Evolutionary conservation across 176 grass and related monocot species (phyloP).

Genomic region (Ampelocalamus luodianensis): DNA sequence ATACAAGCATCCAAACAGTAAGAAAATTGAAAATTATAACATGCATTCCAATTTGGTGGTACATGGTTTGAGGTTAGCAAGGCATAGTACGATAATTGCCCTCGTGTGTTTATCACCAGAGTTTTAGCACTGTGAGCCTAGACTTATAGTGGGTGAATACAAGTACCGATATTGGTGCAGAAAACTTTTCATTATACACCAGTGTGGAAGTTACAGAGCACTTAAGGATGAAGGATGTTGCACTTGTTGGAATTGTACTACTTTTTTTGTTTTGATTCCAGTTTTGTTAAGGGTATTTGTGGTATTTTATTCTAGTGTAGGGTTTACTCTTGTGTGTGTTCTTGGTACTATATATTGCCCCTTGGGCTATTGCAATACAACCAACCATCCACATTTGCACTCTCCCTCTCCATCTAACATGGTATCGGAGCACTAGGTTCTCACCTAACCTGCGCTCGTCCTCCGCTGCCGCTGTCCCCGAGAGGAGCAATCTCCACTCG

Average conservation of each 20-base stretch:
- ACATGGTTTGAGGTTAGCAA: not conserved
- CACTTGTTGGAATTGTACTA: not conserved
- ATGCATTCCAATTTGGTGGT: constrained; percentile 25
- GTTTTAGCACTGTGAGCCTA: not conserved
- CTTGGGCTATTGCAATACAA: too few relatives aligned
- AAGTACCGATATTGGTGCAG: not conserved
- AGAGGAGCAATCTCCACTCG: too few relatives aligned
- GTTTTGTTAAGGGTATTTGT: too few relatives aligned
- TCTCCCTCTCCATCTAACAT: too few relatives aligned
- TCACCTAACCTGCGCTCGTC: too few relatives aligned
- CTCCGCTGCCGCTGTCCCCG: too few relatives aligned
- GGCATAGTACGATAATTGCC: not conserved
- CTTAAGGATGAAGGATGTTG: not conserved
- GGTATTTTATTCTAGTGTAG: too few relatives aligned
- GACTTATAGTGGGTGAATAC: not conserved
- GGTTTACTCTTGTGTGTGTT: too few relatives aligned
- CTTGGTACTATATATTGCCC: too few relatives aligned
- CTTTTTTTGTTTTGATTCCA: not conserved
- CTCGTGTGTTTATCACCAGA: not conserved
- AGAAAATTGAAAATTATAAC: not conserved
- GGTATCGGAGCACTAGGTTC: too few relatives aligned
- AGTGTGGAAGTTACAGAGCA: not conserved
- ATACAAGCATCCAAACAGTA: not conserved
- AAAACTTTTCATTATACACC: constrained; percentile 3
- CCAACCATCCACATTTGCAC: too few relatives aligned